Conservation (phyloP, 2,329 filamentous ascomycete genomes). For the Truncatella angustata region DNA sequence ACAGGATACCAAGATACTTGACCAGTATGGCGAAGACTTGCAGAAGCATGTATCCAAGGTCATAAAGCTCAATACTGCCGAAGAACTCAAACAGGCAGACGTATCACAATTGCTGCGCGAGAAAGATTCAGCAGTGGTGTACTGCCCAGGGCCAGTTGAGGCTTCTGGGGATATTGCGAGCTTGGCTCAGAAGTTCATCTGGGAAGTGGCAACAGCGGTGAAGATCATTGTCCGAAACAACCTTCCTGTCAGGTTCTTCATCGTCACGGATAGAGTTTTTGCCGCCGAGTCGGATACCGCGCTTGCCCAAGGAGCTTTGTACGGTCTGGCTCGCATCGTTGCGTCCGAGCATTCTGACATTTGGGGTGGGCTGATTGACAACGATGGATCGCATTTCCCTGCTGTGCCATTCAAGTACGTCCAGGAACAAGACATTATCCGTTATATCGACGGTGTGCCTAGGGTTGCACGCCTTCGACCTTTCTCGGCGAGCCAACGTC, state of each 20-base stretch:
- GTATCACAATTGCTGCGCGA: background rate
- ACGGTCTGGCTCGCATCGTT: constrained; percentile 36
- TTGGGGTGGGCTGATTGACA: constrained; percentile 33
- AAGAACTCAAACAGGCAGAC: background rate
- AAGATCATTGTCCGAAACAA: background rate
- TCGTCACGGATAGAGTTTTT: constrained; percentile 25
- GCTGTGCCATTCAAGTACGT: constrained; percentile 36
- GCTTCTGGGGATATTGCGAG: constrained; percentile 9
- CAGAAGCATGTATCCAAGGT: background rate
- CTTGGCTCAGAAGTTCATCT: constrained; percentile 12
- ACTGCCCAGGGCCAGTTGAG: constrained; percentile 14
- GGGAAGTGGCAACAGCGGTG: constrained; percentile 8
- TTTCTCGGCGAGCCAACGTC: background rate
- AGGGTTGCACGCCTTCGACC: constrained; percentile 19
- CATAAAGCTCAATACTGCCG: background rate
- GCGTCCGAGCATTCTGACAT: constrained; percentile 35
- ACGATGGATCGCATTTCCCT: constrained; percentile 24
- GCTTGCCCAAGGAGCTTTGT: constrained; percentile 32
- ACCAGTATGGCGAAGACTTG: background rate
- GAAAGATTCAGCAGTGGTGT: constrained; percentile 15
- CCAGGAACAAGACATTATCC: constrained; percentile 32
- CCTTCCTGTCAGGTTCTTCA: constrained; percentile 17
- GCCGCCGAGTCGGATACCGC: constrained; percentile 24
- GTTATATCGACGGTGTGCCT: constrained; percentile 35
- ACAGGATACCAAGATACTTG: background rate